Conservation (phyloP, 805 yeast genomes). For the Candida gorgasii region DNA sequence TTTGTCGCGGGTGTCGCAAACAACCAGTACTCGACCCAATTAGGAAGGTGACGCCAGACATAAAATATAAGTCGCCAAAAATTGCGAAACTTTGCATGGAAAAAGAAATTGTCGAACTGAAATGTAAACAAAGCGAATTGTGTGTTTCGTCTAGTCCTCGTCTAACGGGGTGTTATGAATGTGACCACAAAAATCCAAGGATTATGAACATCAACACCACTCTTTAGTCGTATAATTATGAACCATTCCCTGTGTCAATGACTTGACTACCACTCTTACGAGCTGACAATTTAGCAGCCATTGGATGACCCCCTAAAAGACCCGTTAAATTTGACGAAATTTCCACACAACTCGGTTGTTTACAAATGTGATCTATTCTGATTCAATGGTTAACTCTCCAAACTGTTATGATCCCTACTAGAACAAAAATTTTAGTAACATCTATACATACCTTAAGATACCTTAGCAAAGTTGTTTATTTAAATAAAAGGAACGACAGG, state of each 20-base stretch:
- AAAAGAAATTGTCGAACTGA: constrained; percentile 2
- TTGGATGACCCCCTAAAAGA: background rate
- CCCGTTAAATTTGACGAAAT: background rate
- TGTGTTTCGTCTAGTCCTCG: background rate
- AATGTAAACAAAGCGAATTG: constrained; percentile 2
- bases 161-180: too few species aligned
- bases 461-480: constrained; percentile 2
- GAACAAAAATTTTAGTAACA: background rate
- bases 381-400: background rate
- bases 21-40: constrained; percentile 4
- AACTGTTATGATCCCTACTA: constrained; percentile 6
- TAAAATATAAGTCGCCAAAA: constrained; percentile 5
- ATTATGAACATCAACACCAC: constrained; percentile 3
- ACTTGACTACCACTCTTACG: background rate
- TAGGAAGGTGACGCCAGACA: constrained; percentile 10
- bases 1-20: constrained; percentile 5
- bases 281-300: background rate
- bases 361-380: background rate
- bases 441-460: constrained; percentile 8
- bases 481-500: constrained; percentile 20
- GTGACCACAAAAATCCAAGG: too few species aligned
- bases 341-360: background rate
- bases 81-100: background rate
- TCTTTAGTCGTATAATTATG: background rate
- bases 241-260: constrained; percentile 1